These are phyloP conservation scores for Chlorella sp. DNA, from an alignment of 139 green algal genomes.

Conservation along the genomic window DNA sequence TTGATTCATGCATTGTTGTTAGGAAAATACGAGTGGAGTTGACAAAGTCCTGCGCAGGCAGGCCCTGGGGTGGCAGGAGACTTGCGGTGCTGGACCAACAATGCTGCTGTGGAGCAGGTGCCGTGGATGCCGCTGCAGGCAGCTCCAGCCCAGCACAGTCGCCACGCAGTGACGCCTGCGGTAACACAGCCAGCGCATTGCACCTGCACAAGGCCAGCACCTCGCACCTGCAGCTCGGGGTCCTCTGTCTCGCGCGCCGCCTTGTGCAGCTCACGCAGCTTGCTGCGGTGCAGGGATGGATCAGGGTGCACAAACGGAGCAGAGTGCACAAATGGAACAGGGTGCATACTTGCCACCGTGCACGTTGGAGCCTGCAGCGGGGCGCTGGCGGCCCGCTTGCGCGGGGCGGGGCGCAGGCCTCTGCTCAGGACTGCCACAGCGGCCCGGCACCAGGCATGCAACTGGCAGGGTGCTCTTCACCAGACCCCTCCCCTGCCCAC, in stretches of 20 bases:
- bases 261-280: slow-evolving; percentile 20
- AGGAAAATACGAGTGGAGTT: too few species aligned
- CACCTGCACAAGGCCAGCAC: neutral
- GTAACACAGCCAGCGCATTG: neutral
- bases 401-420: too few species aligned
- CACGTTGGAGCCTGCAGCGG: too few species aligned
- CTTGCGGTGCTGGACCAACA: neutral
- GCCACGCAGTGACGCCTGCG: neutral
- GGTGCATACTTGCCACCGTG: too few species aligned
- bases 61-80: neutral
- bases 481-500: neutral
- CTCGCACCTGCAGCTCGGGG: slow-evolving; percentile 21
- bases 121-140: neutral
- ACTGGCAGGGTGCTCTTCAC: too few species aligned
- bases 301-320: neutral
- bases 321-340: too few species aligned
- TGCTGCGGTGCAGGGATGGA: neutral
- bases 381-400: too few species aligned
- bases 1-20: too few species aligned
- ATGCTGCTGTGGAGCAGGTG: neutral
- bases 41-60: too few species aligned
- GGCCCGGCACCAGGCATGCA: too few species aligned
- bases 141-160: neutral
- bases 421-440: too few species aligned
- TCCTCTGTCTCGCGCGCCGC: neutral